Conservation (phyloP, 345 rosid species). For the Adansonia digitata region DNA sequence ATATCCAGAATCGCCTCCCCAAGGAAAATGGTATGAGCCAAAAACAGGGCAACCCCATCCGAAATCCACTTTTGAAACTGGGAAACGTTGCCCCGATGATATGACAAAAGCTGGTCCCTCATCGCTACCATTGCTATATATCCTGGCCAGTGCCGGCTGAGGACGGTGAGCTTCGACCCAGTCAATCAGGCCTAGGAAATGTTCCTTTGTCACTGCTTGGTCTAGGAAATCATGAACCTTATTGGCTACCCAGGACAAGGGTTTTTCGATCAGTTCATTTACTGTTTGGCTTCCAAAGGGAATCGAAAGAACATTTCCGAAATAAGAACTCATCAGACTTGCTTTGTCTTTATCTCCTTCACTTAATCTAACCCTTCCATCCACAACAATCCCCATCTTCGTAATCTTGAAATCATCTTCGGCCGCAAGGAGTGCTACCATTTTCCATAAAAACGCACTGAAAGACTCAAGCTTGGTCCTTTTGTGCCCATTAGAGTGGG, state of each 20-base stretch:
- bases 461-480: constrained; percentile 50
- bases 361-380: constrained; percentile 40
- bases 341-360: not conserved
- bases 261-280: constrained; percentile 24
- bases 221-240: constrained; percentile 44
- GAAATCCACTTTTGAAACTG: constrained; percentile 34
- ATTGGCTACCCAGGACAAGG: constrained; percentile 42
- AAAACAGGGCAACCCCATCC: constrained; percentile 54
- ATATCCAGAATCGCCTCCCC: constrained; percentile 47
- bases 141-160: constrained; percentile 34
- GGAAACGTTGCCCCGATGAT: constrained; percentile 57
- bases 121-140: constrained; percentile 27
- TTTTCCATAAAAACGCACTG: too few relatives aligned
- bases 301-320: constrained; percentile 64
- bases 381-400: too few relatives aligned
- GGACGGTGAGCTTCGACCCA: too few relatives aligned
- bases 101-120: too few relatives aligned
- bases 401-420: too few relatives aligned
- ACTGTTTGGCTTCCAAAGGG: constrained; percentile 33
- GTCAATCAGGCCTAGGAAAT: constrained; percentile 57
- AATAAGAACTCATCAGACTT: constrained; percentile 26
- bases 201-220: constrained; percentile 33
- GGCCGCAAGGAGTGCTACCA: too few relatives aligned
- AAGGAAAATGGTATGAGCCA: constrained; percentile 59
- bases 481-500: constrained; percentile 24